Percentiles rank a stretch among this genome's conserved stretches.
These are phyloP conservation scores for Phytophthora pini DNA, from an alignment of 352 stramenopile genomes.

Conservation along the genomic window DNA sequence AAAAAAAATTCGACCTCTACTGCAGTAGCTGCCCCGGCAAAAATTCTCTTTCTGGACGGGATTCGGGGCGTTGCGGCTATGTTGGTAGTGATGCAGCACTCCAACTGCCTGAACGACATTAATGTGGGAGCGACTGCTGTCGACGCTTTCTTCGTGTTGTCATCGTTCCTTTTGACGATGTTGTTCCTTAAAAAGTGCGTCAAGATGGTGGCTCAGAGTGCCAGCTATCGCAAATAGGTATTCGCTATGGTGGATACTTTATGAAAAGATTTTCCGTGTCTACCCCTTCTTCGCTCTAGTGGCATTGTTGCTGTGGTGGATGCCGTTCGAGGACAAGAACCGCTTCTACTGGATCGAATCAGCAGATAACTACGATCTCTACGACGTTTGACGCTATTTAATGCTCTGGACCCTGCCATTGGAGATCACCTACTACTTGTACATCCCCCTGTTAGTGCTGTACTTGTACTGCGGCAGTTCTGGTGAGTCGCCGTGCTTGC, in stretches of 20 bases:
- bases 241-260: conserved; percentile 41
- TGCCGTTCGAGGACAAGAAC: conserved; percentile 28
- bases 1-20: neutral
- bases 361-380: conserved; percentile 34
- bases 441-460: conserved; percentile 44
- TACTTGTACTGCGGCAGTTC: conserved; percentile 21
- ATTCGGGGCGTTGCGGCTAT: conserved; percentile 43
- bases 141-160: conserved; percentile 51
- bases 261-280: conserved; percentile 59
- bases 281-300: conserved; percentile 55
- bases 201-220: conserved; percentile 26
- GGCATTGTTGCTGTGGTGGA: conserved; percentile 15
- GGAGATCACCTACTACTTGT: conserved; percentile 52
- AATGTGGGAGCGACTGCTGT: conserved; percentile 39
- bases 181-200: conserved; percentile 44
- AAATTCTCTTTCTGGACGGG: conserved; percentile 40
- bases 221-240: conserved; percentile 16
- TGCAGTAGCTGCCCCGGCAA: conserved; percentile 10
- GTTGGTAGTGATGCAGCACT: conserved; percentile 34
- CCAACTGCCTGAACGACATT: conserved; percentile 27
- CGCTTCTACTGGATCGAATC: conserved; percentile 37
- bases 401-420: conserved; percentile 60
- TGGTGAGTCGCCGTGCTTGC: conserved; percentile 30
- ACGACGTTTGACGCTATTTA: conserved; percentile 41
- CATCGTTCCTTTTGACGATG: conserved; percentile 45